These are phyloP conservation scores for Serendipita vermifera DNA, from an alignment of 768 basidiomycete genomes.

Conservation along the genomic window DNA sequence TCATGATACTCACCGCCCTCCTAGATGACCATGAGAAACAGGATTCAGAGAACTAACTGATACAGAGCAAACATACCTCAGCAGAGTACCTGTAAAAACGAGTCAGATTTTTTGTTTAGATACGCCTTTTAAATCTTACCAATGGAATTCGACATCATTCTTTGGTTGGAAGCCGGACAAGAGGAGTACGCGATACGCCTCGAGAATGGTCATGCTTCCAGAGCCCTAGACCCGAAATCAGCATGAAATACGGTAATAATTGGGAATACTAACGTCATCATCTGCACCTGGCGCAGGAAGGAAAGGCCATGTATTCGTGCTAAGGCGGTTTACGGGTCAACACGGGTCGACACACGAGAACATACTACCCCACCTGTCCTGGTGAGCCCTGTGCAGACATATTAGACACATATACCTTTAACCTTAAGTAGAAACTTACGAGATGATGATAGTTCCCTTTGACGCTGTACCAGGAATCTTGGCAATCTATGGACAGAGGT, in stretches of 20 bases:
- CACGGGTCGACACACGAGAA: no score
- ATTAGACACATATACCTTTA: no score
- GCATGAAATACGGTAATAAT: not conserved
- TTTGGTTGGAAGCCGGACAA: conserved; percentile 53
- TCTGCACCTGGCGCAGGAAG: conserved; percentile 21
- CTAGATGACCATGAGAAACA: conserved; percentile 14
- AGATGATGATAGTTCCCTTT: conserved; percentile 49
- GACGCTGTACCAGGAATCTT: conserved; percentile 59
- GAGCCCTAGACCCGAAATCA: conserved; percentile 57
- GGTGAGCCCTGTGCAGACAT: conserved; percentile 68
- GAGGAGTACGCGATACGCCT: conserved; percentile 60
- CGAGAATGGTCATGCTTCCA: conserved; percentile 64
- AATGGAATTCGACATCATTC: conserved; percentile 64
- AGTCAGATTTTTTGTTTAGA: conserved; percentile 13
- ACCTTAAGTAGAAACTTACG: not conserved
- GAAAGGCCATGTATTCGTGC: conserved; percentile 21
- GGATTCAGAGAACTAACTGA: conserved; percentile 12
- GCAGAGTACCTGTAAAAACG: conserved; percentile 20
- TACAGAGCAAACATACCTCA: conserved; percentile 23
- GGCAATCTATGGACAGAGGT: conserved; percentile 39
- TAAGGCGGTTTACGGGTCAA: not conserved
- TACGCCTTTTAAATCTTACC: conserved; percentile 25
- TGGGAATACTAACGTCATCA: conserved; percentile 17
- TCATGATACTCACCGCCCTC: not conserved
- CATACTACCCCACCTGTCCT: conserved; percentile 70